phyloP scores from a whole-genome alignment of 2,329 filamentous ascomycete species.

The Alternaria panax region DNA sequence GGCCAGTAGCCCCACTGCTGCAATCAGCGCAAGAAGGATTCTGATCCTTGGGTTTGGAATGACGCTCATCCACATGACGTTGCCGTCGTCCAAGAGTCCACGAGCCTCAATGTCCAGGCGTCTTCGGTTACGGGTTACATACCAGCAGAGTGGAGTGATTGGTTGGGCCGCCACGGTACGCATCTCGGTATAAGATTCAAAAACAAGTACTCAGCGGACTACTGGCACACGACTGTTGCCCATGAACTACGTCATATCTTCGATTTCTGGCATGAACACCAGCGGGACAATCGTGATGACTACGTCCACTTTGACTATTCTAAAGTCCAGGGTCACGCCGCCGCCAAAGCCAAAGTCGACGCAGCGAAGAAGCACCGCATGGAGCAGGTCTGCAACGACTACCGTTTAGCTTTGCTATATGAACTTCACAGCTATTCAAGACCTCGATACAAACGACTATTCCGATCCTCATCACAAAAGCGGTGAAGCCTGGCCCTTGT shows the following conservation, averaged over 20 bases:
- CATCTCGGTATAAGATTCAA: not conserved
- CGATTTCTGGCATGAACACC: slow-evolving; percentile 2
- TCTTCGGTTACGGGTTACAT: slow-evolving; percentile 6
- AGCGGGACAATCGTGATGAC: not conserved
- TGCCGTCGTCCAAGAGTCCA: not conserved
- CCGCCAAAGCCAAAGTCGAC: slow-evolving; percentile 1
- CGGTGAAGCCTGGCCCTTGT: not conserved
- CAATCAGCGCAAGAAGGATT: not conserved
- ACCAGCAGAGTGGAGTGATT: not conserved
- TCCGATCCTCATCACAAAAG: not conserved
- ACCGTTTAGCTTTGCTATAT: not conserved
- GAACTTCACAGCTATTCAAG: not conserved
- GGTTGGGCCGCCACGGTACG: not conserved
- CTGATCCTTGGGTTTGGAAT: not conserved
- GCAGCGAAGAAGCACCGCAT: not conserved
- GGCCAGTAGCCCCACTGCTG: not conserved
- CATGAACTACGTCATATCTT: slow-evolving; percentile 9
- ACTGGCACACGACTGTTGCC: not conserved
- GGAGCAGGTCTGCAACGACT: slow-evolving; percentile 6
- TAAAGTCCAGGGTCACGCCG: not conserved
- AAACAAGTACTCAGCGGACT: not conserved
- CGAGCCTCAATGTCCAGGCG: not conserved
- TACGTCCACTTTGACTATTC: not conserved
- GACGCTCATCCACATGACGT: not conserved
- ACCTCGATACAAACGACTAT: slow-evolving; percentile 7